Base-by-base conservation (phyloP, 192 early-diverging fungal genomes). In the Rhizophagus prolifer region DNA sequence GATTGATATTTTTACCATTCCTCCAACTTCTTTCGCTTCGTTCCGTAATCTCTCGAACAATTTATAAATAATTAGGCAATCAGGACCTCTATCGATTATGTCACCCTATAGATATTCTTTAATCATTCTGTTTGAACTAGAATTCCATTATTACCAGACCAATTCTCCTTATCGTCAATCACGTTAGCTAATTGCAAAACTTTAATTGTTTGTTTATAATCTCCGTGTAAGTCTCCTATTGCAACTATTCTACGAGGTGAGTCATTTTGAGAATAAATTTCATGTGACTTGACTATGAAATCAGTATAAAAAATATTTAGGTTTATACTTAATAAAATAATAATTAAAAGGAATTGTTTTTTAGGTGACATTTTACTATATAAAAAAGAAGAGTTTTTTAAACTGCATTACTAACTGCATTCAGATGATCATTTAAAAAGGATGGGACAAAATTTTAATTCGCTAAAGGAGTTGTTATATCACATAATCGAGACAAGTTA, bases 211-310 rank as follows among this genome's bases (percentile, higher is more conserved):
- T 90, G 86, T 19, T 77, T 54, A 14, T 86, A 79, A 72, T 94
- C 91, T 19, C 90, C 90, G 65, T 94, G 92, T 26, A 92, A 77
- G 80, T 94, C 92, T 2, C 90, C 91, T 26, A 93, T 82, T 31
- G 91, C 89, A 26, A 91, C 86, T 54, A 90, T 89, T 19, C 89
- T 64, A 12, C 62, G 62, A 16, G 62, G 28, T 7, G 62, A 14
- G 10, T 26, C 5, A 60, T 68, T n/a, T n/a, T n/a, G n/a, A n/a
- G n/a, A n/a, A n/a, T n/a, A 14, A 69, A n/a, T 36, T 69, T 5
- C 14, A n/a, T 44, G 16, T 69, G 41, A 41, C 41, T 44, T 44
- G 41, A 44, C 10, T 44, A 44, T 44, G 41, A 44, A 44, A 44
- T 44, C 3, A 12, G 41, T 12, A 44, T 44, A 44, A 44, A 44